These are phyloP conservation scores for Handroanthus guayacan DNA, from an alignment of 257 asterid species.

Conservation along the genomic window DNA sequence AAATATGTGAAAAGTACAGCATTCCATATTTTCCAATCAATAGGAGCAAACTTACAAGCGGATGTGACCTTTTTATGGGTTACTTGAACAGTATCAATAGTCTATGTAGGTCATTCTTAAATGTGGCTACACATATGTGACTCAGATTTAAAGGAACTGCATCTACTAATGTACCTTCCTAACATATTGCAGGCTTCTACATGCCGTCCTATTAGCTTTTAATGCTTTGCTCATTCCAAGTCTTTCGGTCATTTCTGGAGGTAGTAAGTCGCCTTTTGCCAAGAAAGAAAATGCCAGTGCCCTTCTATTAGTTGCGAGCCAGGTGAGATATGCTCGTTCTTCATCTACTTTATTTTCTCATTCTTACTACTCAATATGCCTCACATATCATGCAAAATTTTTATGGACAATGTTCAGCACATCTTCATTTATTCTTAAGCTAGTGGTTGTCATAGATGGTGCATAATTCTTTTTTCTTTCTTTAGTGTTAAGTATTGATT, in stretches of 20 bases:
- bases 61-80: background rate
- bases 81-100: background rate
- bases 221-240: slow-evolving; percentile 60
- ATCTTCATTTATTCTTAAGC: background rate
- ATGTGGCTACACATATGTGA: slow-evolving; percentile 14
- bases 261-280: slow-evolving; percentile 64
- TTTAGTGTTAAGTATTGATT: too few relatives aligned
- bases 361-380: background rate
- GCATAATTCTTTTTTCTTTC: too few relatives aligned
- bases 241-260: slow-evolving; percentile 62
- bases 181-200: slow-evolving; percentile 72
- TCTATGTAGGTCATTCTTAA: slow-evolving; percentile 2
- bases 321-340: slow-evolving; percentile 54
- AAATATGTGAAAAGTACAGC: background rate
- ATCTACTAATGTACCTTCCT: slow-evolving; percentile 31
- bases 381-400: background rate
- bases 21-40: background rate
- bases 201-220: slow-evolving; percentile 62
- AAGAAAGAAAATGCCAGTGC: slow-evolving; percentile 74
- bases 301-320: slow-evolving; percentile 86
- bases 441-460: too few relatives aligned
- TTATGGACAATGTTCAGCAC: background rate
- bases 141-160: slow-evolving; percentile 13
- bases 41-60: background rate
- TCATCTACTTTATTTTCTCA: background rate